Base-by-base conservation (phyloP, 192 early-diverging fungal genomes). In the Chytriomyces sp. region DNA sequence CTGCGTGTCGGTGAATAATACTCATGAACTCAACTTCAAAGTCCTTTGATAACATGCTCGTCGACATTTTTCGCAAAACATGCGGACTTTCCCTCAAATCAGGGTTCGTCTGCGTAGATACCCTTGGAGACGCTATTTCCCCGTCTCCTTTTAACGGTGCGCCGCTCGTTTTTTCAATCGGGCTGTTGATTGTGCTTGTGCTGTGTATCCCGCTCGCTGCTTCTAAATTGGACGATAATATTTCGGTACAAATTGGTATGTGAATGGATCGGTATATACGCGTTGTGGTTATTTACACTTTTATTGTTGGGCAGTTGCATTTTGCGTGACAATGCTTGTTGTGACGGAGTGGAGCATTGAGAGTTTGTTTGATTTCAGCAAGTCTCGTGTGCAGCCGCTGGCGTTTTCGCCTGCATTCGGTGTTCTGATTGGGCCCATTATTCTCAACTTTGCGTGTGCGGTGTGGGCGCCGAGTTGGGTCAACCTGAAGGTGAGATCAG, bases 171-270 rank as follows among this genome's bases (percentile, higher is more conserved):
- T 79, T 88, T 49, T 75, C 87, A 5, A 46, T 83, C 46, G 87
- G 87, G 48, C 46, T 81, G 2, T 50, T 87, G 62, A 50, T 81
- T 28, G 77, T 83, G 26, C 24, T 86, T 18, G 28, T 87, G 23
- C 46, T 83, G 4, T 75, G 76, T 43, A 67, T 89, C 57, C 88
- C 88, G 0, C 69, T 89, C 7, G 85, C 81, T 11, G 66, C 84
- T 10, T 74, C 79, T 7, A 89, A 86, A 35, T 69, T 89, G 13
- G 85, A 89, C 79, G 88, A 89, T 69, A 89, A 89, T 63, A 84
- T 89, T 45, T 47, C 57, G 10, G 71, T 88, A 13, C 88, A 89
- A 73, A 73, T 88, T 67, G 80, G 82, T 85, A 67, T 7, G 70
- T 48, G 69, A 20, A 6, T 49, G 9, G n/a, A 2, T n/a, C 35